Evolutionary conservation across 1,139 yeast genomes (phyloP), one percentile per base, ranked within the genome.

Genomic region (Geotrichum siamense): DNA sequence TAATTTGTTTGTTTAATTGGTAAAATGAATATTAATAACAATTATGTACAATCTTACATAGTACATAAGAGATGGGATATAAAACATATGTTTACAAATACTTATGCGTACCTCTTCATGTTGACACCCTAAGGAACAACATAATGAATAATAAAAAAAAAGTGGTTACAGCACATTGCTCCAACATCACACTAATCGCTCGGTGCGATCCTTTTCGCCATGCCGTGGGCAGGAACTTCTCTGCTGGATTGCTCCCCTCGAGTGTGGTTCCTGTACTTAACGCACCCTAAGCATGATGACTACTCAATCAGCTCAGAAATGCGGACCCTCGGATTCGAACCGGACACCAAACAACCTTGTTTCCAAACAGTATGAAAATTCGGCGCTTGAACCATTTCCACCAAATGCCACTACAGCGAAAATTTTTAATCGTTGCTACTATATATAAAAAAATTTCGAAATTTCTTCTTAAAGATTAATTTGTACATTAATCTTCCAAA

Each of bases 211-310:
- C 62, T 59, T 45, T 53, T 37, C 62, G 62, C 62, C 63, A 59
- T 55, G 51, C 58, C 53, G 57, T 50, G 55, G 61, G 62, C 60
- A 53, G 52, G 45, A 46, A 50, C 50, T 43, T 50, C 63, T 59
- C 62, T 59, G 63, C 63, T 59, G 62, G 60, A 59, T 59, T 59
- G 60, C 63, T 59, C 60, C 62, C 57, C 63, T 59, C 59, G 57
- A 59, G 63, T 39, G 38, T 55, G 40, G 49, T 51, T 48, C 55
- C 53, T 46, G 41, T 41, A 50, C 62, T 59, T 55, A 59, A 49
- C 50, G 55, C 58, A 47, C 39, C 39, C 40, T 43, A 53, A 57
- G 60, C 52, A 45, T 55, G 48, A 49, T 45, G 63, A 57, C 53
- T 59, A 57, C 63, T 56, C 63, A 43, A 44, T 50, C 50, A 56